Evolutionary conservation across 192 early-diverging fungal species (phyloP).

Genomic region (Entomortierella beljakovae): DNA sequence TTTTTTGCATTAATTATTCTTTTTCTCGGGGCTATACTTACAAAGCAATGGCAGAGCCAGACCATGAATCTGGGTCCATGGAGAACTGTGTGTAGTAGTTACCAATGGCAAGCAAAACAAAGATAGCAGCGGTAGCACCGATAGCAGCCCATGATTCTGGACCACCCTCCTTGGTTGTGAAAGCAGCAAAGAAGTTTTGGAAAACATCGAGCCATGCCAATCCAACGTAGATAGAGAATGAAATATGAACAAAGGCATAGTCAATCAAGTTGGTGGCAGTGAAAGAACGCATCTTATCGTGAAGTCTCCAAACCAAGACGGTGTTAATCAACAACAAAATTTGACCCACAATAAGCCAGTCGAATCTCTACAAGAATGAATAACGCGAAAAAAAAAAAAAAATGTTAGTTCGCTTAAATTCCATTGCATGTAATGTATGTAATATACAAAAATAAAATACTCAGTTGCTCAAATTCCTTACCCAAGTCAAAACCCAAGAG

Average conservation of each 20-base stretch:
- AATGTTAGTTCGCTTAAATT: too few species aligned
- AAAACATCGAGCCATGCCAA: conserved; percentile 51
- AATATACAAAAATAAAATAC: neutral
- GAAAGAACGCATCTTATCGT: conserved; percentile 33
- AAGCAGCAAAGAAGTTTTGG: conserved; percentile 53
- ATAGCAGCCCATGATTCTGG: conserved; percentile 36
- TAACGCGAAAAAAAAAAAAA: neutral
- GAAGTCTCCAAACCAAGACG: conserved; percentile 31
- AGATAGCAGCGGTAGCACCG: conserved; percentile 35
- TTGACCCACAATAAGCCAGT: conserved; percentile 35
- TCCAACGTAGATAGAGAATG: conserved; percentile 48
- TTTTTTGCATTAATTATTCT: neutral
- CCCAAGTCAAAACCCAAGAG: conserved; percentile 41
- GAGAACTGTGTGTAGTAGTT: conserved; percentile 42
- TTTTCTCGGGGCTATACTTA: conserved; percentile 17
- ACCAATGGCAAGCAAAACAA: conserved; percentile 37
- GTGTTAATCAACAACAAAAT: conserved; percentile 38
- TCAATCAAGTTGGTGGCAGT: conserved; percentile 44
- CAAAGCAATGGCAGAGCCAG: conserved; percentile 39
- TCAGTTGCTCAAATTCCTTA: conserved; percentile 5
- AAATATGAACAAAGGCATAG: conserved; percentile 35
- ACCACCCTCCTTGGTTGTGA: conserved; percentile 35
- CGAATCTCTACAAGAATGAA: conserved; percentile 10
- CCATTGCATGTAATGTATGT: too few species aligned
- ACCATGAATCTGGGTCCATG: conserved; percentile 53